Conservation (phyloP, 2,329 filamentous ascomycete genomes). For the Phaeosphaeriaceae sp. region DNA sequence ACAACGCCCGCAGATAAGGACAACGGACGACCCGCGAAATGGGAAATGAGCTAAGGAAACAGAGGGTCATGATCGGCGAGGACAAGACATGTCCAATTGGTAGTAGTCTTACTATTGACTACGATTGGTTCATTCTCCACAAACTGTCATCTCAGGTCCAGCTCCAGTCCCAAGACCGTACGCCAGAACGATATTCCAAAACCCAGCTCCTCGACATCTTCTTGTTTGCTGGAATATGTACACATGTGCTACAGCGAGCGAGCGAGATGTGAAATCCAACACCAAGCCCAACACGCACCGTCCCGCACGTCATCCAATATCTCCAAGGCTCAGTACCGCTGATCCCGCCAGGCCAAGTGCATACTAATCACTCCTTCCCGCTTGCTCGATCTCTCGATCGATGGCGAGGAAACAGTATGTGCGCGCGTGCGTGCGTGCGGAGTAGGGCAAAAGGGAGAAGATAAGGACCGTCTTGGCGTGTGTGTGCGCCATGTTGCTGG, state of each 20-base stretch:
- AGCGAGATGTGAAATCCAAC: too few relatives aligned
- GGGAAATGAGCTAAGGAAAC: neutral
- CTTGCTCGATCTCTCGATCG: neutral
- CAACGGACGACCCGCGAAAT: neutral
- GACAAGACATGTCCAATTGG: neutral
- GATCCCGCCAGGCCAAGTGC: neutral
- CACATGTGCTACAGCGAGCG: too few relatives aligned
- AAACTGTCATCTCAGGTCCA: too few relatives aligned
- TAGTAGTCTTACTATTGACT: neutral
- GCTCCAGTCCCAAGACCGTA: too few relatives aligned
- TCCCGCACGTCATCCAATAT: neutral
- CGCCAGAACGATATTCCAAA: too few relatives aligned
- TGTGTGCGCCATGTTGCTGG: neutral
- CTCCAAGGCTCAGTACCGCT: neutral
- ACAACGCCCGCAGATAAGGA: neutral
- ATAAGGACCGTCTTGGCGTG: conserved; percentile 29
- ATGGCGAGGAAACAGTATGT: neutral
- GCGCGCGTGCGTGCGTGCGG: neutral
- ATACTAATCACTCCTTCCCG: neutral
- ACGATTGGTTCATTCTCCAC: neutral
- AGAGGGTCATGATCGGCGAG: neutral
- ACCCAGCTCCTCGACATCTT: too few relatives aligned
- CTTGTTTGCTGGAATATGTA: too few relatives aligned
- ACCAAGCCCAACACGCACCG: neutral
- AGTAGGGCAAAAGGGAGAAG: conserved; percentile 9